Evolutionary conservation across 495 filamentous ascomycete genomes (phyloP), one percentile per base, ranked within the genome.

Genomic region (Talaromyces wortmannii): DNA sequence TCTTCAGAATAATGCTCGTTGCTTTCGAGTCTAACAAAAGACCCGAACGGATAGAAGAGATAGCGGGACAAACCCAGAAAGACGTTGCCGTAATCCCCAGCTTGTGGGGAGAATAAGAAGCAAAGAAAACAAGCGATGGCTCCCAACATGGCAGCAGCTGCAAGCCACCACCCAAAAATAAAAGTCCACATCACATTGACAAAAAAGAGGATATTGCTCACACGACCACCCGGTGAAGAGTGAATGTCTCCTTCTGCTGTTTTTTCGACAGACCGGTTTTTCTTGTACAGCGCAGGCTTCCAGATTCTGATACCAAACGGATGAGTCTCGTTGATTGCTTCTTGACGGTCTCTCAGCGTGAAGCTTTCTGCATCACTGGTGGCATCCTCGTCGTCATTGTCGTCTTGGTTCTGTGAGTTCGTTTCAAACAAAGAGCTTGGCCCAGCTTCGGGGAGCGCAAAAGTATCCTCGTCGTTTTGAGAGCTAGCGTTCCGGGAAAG

Each of bases 281-380:
- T 99, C 76, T 97, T 97, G 79, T 99, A 99, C 42, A 99, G 66
- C 0, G 94, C 94, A 16, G 94, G 94, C 69, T 99, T 99, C 94
- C 94, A 99, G 32, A 99, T 88, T 57, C 94, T 86, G 64, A 99
- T 97, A 69, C 94, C 94, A 61, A 99, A 99, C 0, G 94, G 94
- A 75, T 99, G 94, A 0, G 94, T 99, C 68, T 96, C 86, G 71
- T 99, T 99, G 72, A 99, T 99, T 50, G 94, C 94, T 68, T 96
- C 86, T 71, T 99, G 94, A 40, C 92, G 86, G 65, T 97, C 94
- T 72, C 95, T 95, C 44, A 84, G 67, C 3, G 81, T 84, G 60
- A 84, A 84, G 68, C 89, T 94, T 65, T 89, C 91, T 6, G 88
- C 85, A 58, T 91, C 89, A 63, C 88, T 91, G 30, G 83, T 57